These are phyloP conservation scores for Fraxinus platypoda DNA, from an alignment of 305 asterid genomes.

Conservation along the genomic window DNA sequence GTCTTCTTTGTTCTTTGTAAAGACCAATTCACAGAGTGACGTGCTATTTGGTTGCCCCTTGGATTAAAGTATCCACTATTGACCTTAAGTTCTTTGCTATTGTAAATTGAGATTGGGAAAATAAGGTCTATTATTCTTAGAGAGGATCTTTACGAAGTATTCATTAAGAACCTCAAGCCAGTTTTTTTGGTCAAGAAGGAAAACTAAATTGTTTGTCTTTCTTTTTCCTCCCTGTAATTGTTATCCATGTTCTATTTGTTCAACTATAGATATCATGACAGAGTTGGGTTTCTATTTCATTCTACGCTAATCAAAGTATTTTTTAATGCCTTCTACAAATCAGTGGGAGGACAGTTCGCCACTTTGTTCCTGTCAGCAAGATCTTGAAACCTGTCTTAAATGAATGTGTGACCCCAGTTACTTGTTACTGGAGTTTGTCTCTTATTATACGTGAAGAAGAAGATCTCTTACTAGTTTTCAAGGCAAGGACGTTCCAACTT, in stretches of 20 bases:
- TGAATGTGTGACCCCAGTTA: conserved; percentile 93
- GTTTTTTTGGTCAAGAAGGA: background rate
- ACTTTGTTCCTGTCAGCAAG: conserved; percentile 67
- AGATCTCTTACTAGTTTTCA: conserved; percentile 71
- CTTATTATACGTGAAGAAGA: conserved; percentile 68
- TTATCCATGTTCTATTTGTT: background rate
- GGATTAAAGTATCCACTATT: background rate
- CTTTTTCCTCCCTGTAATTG: background rate
- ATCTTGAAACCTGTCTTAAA: conserved; percentile 76
- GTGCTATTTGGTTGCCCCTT: background rate
- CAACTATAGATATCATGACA: background rate
- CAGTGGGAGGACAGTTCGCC: conserved; percentile 66
- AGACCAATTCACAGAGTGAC: background rate
- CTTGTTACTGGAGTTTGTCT: conserved; percentile 93
- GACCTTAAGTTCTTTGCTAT: background rate
- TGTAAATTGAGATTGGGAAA: background rate
- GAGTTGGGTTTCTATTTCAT: background rate
- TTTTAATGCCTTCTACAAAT: conserved; percentile 19
- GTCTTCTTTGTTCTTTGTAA: background rate
- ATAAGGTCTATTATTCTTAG: background rate
- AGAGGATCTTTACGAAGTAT: background rate
- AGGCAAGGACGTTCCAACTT: conserved; percentile 41
- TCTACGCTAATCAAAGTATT: background rate
- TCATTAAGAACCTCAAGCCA: background rate
- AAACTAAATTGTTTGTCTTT: background rate